phyloP scores from a whole-genome alignment of 768 basidiomycete species.

The Tephrocybe sp. region DNA sequence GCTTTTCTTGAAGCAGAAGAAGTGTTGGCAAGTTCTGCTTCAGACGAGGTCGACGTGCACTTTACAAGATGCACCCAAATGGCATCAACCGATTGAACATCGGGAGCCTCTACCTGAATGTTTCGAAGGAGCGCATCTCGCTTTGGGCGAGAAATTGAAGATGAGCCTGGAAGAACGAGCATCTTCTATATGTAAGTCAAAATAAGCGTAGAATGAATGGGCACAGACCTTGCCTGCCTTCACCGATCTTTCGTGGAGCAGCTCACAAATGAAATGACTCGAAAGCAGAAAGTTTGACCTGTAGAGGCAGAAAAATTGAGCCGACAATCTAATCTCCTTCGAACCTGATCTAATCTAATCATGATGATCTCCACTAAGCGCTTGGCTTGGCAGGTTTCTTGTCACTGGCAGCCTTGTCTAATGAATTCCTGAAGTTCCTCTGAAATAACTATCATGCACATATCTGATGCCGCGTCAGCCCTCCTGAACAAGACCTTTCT shows the following conservation, averaged over 20 bases:
- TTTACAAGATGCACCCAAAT: constrained; percentile 87
- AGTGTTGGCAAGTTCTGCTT: constrained; percentile 43
- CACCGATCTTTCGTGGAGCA: not conserved
- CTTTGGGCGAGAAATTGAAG: constrained; percentile 69
- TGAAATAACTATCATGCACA: too few relatives aligned
- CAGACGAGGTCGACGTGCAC: constrained; percentile 41
- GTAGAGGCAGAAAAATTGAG: constrained; percentile 8
- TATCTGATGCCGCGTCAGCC: too few relatives aligned
- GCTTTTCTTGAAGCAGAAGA: constrained; percentile 46
- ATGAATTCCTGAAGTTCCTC: too few relatives aligned
- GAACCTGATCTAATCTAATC: too few relatives aligned
- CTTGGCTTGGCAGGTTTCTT: too few relatives aligned
- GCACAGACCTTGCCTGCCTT: not conserved
- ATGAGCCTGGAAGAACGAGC: constrained; percentile 78
- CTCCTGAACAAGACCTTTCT: too few relatives aligned
- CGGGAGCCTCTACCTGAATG: constrained; percentile 51
- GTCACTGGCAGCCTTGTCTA: too few relatives aligned
- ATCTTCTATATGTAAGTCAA: constrained; percentile 37
- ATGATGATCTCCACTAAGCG: too few relatives aligned
- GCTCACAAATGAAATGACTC: not conserved
- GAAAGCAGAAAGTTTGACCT: not conserved
- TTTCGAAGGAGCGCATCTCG: constrained; percentile 60
- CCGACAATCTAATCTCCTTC: constrained; percentile 19
- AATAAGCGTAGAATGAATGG: not conserved
- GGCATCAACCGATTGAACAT: constrained; percentile 71